Base-by-base conservation (phyloP, 202 grass and related monocot genomes). In the Schoenoplectus triqueter region DNA sequence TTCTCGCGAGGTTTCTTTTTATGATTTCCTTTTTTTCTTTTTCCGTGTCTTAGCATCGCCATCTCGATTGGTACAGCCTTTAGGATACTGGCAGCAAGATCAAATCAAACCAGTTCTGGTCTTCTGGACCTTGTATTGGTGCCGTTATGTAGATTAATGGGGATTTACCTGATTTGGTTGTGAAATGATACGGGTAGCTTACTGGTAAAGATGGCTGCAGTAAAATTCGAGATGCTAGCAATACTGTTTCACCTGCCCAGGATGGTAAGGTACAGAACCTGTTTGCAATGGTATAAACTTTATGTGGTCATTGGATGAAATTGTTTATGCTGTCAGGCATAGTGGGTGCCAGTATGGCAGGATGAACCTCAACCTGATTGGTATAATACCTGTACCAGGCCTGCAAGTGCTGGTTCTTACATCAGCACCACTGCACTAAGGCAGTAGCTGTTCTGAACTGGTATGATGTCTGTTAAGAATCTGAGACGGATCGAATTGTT, bases 1-100 rank as follows among this genome's bases (percentile, higher is more conserved):
- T 11, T 89, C 87, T 5, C 82, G 86, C 1, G 87, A 93, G 91
- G 94, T 90, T 87, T 57, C 6, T 55, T 69, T 31, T 31, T 31
- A 31, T 31, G 31, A 31, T 31, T 31, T 31, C 80, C n/a, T 77
- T 57, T 77, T 5, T 1, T 59, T 56, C 18, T 46, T 45, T 10
- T 56, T 40, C 18, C 56, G 4, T 40, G 18, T 76, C 73, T 76
- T 1, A 10, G 14, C 55, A 20, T 76, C 11, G 31, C 50, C 21
- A 56, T 73, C 69, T 73, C 70, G 42, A 73, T 20, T 77, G 51
- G 10, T 55, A 77, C 52, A 4, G 6, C 42, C 68, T 71, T 48
- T 48, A 1, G 9, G 68, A 11, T 66, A 50, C 7, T 48, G n/a
- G 15, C 49, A 20, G 6, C 5, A 15, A 8, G 21, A 77, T 55